These are phyloP conservation scores for Leccinum truebloodii DNA, from an alignment of 768 basidiomycete species.

Conservation along the genomic window DNA sequence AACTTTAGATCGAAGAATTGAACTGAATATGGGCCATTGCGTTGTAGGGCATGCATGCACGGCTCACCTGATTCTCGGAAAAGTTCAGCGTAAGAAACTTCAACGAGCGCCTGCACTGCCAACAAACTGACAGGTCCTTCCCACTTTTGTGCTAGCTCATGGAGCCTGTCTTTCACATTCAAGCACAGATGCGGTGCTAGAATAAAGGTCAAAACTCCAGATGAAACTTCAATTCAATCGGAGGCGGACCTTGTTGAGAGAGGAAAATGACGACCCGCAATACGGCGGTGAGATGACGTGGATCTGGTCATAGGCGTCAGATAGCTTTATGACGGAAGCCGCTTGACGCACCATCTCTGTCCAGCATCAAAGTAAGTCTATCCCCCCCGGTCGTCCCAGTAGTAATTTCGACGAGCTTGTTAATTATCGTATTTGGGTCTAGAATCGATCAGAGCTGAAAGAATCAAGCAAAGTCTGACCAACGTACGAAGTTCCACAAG, in stretches of 20 bases:
- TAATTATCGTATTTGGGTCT: conserved; percentile 7
- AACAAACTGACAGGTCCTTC: conserved; percentile 17
- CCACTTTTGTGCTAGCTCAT: conserved; percentile 11
- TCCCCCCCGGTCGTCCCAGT: not conserved
- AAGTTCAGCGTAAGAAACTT: conserved; percentile 12
- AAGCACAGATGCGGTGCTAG: conserved; percentile 8
- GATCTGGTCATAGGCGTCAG: conserved; percentile 6
- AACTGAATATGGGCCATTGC: not conserved
- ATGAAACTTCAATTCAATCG: not conserved
- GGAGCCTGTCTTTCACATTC: conserved; percentile 11
- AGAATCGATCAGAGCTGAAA: not conserved
- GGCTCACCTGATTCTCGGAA: conserved; percentile 13
- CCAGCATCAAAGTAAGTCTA: conserved; percentile 16
- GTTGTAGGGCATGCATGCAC: not conserved
- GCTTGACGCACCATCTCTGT: not conserved
- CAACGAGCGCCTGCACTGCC: conserved; percentile 24
- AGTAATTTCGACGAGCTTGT: conserved; percentile 3
- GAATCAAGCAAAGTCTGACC: not conserved
- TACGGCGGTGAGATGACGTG: conserved; percentile 14
- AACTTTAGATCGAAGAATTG: not conserved
- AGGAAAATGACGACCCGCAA: conserved; percentile 15
- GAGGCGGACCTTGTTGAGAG: conserved; percentile 5
- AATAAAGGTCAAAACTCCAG: not conserved
- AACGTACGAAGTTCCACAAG: conserved; percentile 14
- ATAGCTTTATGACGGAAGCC: not conserved